A percentile compares a stretch with the other conserved stretches of the same genome.
These are phyloP conservation scores for Eucalyptus erythrocorys DNA, from an alignment of 345 rosid genomes.

Conservation along the genomic window DNA sequence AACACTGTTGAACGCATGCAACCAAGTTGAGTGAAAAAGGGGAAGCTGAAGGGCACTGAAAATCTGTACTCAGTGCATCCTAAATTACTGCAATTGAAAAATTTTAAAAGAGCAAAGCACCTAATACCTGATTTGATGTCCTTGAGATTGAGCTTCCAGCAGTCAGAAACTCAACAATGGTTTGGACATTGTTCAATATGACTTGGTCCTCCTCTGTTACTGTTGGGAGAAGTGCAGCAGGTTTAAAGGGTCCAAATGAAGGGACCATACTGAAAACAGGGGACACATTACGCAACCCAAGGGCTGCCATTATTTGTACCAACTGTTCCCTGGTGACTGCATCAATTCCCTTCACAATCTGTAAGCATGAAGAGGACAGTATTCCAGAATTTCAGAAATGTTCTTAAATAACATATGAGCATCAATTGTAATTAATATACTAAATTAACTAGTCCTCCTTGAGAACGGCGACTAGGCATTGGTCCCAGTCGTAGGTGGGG, in stretches of 20 bases:
- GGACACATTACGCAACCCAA: conserved; percentile 48
- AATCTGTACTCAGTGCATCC: background rate
- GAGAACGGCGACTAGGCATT: background rate
- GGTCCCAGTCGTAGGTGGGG: background rate
- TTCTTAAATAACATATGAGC: background rate
- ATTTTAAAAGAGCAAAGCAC: background rate
- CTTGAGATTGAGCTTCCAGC: conserved; percentile 51
- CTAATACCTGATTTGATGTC: conserved; percentile 49
- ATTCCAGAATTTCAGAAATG: background rate
- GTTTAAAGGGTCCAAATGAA: conserved; percentile 60
- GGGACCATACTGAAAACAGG: conserved; percentile 84
- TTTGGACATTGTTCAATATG: conserved; percentile 68
- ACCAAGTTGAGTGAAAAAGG: background rate
- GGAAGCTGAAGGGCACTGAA: background rate
- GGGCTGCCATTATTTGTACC: conserved; percentile 52
- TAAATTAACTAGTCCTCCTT: background rate
- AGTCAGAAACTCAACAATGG: conserved; percentile 64
- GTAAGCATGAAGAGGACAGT: background rate
- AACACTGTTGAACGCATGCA: background rate
- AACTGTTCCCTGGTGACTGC: conserved; percentile 90
- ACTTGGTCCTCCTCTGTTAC: conserved; percentile 74
- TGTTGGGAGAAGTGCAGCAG: conserved; percentile 67
- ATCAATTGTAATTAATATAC: background rate
- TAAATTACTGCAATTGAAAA: background rate
- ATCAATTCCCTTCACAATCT: conserved; percentile 95